Evolutionary conservation across 495 filamentous ascomycete genomes (phyloP), one percentile per base, ranked within the genome.

Genomic region (Penicillium coffeae): DNA sequence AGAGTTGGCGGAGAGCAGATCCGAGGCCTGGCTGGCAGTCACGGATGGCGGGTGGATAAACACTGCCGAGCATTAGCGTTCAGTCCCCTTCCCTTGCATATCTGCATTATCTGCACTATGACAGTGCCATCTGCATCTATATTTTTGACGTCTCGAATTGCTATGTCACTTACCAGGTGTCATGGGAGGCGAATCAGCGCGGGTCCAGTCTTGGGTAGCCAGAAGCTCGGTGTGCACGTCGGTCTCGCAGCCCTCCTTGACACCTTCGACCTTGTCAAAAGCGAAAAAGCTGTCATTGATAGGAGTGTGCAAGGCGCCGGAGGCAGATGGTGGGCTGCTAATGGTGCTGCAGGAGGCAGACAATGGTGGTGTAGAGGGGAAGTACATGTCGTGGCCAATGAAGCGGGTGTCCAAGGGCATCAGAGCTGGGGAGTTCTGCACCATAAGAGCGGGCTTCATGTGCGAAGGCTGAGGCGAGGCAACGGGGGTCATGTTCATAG

Each of bases 351-450:
- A 85, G 12, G 89, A 84, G 6, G 86, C 81, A 8, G 92, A 96
- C 46, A 96, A 76, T 12, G 91, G 88, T 42, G 93, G 93, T 37
- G 93, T 96, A 1, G 89, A 81, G 8, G 91, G 90, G 64, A 87
- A 91, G 52, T 85, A 84, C 55, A 83, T 73, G 49, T 90, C 84
- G 36, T 72, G 69, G 37, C 82, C 77, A 50, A 75, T 69, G 44
- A 87, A 81, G 50, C 92, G 84, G 32, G 91, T 90, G 51, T 95
- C 86, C 56, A 96, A 70, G 6, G 81, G 77, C 74, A 89, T 81
- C 58, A 91, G 73, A 47, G 78, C 80, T 5, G 86, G 85, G 22
- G 83, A 84, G 44, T 84, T 84, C 51, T 85, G 82, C 38, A 88
- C 68, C 25, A 90, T 72, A 48, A 89, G 83, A n/a, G 79, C 74